Evolutionary conservation across 1,139 yeast genomes (phyloP), one percentile per base, ranked within the genome.

Genomic region (Kurtzmaniella quercitrusa): DNA sequence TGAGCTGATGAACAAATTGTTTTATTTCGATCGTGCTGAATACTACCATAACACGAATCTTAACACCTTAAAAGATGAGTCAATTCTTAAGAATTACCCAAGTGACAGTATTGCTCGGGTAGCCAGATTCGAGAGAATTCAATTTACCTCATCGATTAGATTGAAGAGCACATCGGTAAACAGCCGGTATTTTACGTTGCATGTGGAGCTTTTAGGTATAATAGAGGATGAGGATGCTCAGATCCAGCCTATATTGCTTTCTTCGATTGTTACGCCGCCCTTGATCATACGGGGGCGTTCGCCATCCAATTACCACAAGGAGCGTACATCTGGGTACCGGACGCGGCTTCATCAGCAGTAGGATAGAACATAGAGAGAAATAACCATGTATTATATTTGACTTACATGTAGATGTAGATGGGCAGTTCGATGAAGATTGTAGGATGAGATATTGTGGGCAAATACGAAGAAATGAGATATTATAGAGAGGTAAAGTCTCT

Each of bases 51-150:
- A 60, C 40, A 53, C 61, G 16, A 55, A 60, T 42, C 50, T 65
- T 47, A 64, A 67, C 44, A 51, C 62, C 6, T 47, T 56, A 41
- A 60, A 63, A 42, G 71, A 67, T 45, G 60, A 57, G 39, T 57
- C 68, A 11, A 59, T 65, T 8, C 59, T 69, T 46, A 63, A 51
- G 61, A 78, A 64, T 68, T 84, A 55, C 47, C 76, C 77, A 4
- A 61, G 67, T 26, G 76, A 74, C 41, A 68, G 73, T 37, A 73
- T 82, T 39, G 71, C 80, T 4, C 74, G 74, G 48, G 86, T 80
- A 11, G 87, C 87, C 1, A 63, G 84, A 39, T 82, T 80, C 55
- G 88, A 82, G 55, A 66, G 89, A 53, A 77, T 82, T 42, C 89
- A 82, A 55, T 82, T 82, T 54, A 73, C 84, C 3, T 75, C 84